Evolutionary conservation across 2,329 filamentous ascomycete genomes (phyloP).

Genomic region (Metarhizium album): DNA sequence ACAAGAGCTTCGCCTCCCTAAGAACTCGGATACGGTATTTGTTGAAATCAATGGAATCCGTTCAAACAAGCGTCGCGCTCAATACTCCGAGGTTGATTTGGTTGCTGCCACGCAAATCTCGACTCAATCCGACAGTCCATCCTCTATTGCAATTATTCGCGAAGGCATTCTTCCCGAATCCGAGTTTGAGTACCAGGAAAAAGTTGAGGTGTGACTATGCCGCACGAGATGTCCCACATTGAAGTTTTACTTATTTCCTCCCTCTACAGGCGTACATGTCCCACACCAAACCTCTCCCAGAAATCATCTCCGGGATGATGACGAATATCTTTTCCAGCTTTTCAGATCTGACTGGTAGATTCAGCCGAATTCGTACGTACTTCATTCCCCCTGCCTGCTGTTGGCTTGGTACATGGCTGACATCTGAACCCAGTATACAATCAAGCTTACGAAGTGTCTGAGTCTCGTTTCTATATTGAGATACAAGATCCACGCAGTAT

Average conservation of each 20-base stretch:
- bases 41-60: conserved; percentile 17
- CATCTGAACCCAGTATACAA: conserved; percentile 3
- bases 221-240: background rate
- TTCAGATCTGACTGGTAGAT: conserved; percentile 15
- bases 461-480: conserved; percentile 13
- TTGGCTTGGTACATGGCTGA: background rate
- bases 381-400: background rate
- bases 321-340: conserved; percentile 15
- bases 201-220: background rate
- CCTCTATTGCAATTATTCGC: conserved; percentile 6
- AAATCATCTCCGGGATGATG: conserved; percentile 20
- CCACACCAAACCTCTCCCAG: conserved; percentile 9
- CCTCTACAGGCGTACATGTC: conserved; percentile 13
- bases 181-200: conserved; percentile 2
- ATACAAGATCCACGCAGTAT: conserved; percentile 2
- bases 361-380: conserved; percentile 15
- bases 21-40: conserved; percentile 2
- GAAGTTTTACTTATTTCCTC: background rate
- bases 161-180: background rate
- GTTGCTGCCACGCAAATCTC: conserved; percentile 14
- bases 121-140: background rate
- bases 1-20: background rate
- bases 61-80: conserved; percentile 19
- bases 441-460: conserved; percentile 15
- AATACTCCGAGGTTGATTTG: conserved; percentile 21